Evolutionary conservation across 2,329 filamentous ascomycete genomes (phyloP).

Genomic region (Calonectria pauciramosa): DNA sequence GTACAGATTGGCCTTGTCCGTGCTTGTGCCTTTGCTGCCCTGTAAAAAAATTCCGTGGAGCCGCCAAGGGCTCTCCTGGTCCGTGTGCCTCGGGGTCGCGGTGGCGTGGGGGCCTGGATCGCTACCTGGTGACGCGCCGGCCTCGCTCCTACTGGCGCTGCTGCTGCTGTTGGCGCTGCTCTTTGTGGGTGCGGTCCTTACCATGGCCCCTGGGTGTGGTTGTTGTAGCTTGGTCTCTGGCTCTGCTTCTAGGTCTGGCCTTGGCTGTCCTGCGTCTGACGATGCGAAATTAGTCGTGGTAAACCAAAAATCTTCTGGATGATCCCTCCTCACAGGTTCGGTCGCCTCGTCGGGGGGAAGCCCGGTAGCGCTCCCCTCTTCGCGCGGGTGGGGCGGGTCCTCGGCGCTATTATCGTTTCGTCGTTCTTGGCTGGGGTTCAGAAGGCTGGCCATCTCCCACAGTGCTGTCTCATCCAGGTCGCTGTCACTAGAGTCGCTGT

Average conservation of each 20-base stretch:
- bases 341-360: conserved; percentile 33
- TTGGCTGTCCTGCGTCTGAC: conserved; percentile 28
- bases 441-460: conserved; percentile 74
- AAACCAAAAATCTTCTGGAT: conserved; percentile 17
- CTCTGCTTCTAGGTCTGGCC: neutral
- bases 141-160: neutral
- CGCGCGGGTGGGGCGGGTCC: conserved; percentile 26
- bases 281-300: conserved; percentile 35
- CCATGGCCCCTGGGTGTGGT: neutral
- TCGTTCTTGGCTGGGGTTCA: conserved; percentile 66
- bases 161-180: neutral
- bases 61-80: conserved; percentile 34
- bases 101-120: conserved; percentile 36
- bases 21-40: conserved; percentile 23
- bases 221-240: neutral
- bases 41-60: conserved; percentile 28
- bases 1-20: conserved; percentile 25
- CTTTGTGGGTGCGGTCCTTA: neutral
- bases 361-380: conserved; percentile 28
- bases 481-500: conserved; percentile 59
- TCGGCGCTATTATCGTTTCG: conserved; percentile 59
- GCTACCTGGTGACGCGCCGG: conserved; percentile 20
- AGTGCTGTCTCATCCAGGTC: conserved; percentile 73
- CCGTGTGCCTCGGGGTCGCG: conserved; percentile 40
- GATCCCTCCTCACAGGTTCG: conserved; percentile 30